Base-by-base conservation (phyloP, 2,329 filamentous ascomycete species). In the Aureobasidium lini region DNA sequence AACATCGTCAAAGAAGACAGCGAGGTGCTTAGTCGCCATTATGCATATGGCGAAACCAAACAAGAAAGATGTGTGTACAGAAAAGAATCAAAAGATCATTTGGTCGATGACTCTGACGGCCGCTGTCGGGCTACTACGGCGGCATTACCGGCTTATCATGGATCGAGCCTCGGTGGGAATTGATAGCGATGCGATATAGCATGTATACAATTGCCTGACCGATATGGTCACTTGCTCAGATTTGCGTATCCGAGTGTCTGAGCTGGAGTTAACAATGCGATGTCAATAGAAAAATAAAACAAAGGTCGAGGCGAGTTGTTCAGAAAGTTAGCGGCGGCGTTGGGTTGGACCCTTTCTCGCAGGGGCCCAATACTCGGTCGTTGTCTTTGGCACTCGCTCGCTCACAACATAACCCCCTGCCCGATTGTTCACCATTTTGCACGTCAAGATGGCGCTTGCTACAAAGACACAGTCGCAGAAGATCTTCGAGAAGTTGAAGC, bases 401-500 rank as follows among this genome's bases (percentile, higher is more conserved):
- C 31, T 5, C 29, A 57, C 28, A 31, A 57, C 52, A 13, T 11
- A 36, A 9, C 52, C 52, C 42, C 52, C 37, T 57, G 52, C 46
- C 16, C 28, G 10, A 11, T 31, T 57, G 40, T 37, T 10, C 36
- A 31, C 16, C 7, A 13, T 31, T 16, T n/a, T 5, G 1, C 40
- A 23, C 43, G 44, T 53, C 62, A 67, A 37, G 37, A 84, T 84
- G 82, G 80, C 80, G 73, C 73, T 79, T 63, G 94, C 94, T 72
- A 87, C 89, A 57, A 99, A 97, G 81, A 85, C 90, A 73, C 86
- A 97, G 80, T 96, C 93, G 77, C 89, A 93, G 74, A 93, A 92
- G 78, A 90, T 99, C 75, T 99, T 99, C 77, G 89, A 95, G 80
- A 96, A 96, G 80, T 79, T 97, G 73, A 96, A 95, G 82, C 83